Evolutionary conservation across 331 rosid genomes (phyloP).

Genomic region (Ulmus americana): DNA sequence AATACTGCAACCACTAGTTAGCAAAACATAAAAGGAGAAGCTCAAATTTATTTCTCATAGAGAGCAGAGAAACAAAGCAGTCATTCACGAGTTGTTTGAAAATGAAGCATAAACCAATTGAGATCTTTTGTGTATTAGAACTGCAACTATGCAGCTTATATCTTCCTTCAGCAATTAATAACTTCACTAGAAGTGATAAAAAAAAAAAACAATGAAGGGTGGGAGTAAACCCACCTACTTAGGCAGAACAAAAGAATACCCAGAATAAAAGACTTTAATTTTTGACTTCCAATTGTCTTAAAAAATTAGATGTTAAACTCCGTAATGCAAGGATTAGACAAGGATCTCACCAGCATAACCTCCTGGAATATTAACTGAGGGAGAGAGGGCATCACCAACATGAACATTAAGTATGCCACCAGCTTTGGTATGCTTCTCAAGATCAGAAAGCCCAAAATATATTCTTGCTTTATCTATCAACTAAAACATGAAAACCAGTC

Average conservation of each 20-base stretch:
- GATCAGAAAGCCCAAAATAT: slow-evolving; percentile 62
- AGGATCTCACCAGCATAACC: slow-evolving; percentile 76
- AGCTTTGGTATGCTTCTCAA: slow-evolving; percentile 65
- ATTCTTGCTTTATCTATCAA: slow-evolving; percentile 83
- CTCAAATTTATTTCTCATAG: neutral
- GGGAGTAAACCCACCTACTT: too few species aligned
- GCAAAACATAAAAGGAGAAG: slow-evolving; percentile 7
- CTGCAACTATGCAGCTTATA: neutral
- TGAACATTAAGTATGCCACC: slow-evolving; percentile 74
- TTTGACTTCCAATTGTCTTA: slow-evolving; percentile 8
- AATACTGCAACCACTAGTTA: slow-evolving; percentile 37
- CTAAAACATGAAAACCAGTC: slow-evolving; percentile 34
- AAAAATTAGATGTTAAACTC: slow-evolving; percentile 9
- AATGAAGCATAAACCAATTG: too few species aligned
- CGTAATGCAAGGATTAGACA: slow-evolving; percentile 20
- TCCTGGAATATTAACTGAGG: slow-evolving; percentile 44
- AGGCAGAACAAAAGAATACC: neutral
- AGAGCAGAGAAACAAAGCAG: neutral
- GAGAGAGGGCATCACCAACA: slow-evolving; percentile 69
- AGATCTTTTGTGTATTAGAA: neutral
- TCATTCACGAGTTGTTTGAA: neutral
- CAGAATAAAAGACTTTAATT: slow-evolving; percentile 4
- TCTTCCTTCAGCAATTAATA: neutral
- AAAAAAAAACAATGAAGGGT: neutral
- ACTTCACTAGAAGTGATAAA: neutral